phyloP scores from a whole-genome alignment of 1,284 basidiomycete species.

The Rhodotorula glutinis region DNA sequence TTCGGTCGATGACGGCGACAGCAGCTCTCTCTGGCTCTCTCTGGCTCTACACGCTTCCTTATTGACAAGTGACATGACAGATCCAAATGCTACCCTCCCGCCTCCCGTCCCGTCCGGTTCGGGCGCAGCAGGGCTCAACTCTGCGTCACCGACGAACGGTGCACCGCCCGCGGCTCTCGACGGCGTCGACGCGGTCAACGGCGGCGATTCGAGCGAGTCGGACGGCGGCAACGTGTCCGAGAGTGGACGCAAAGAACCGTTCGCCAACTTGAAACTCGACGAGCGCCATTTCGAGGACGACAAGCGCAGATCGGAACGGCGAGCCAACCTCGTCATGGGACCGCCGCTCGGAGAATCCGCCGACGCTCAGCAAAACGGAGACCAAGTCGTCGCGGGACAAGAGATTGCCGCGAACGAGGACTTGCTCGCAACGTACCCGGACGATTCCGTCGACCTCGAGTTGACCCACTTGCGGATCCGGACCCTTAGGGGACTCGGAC shows the following conservation, averaged over 20 bases:
- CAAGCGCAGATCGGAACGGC: constrained; percentile 32
- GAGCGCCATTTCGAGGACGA: constrained; percentile 42
- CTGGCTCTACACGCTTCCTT: no score
- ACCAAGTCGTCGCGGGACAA: constrained; percentile 28
- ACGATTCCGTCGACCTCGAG: constrained; percentile 77
- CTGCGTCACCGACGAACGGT: no score
- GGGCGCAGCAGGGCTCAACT: no score
- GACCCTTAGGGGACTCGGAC: constrained; percentile 38
- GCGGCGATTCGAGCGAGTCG: constrained; percentile 15
- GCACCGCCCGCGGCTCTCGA: no score
- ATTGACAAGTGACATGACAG: no score
- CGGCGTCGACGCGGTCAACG: background rate
- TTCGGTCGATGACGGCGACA: no score
- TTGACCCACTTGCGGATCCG: constrained; percentile 76
- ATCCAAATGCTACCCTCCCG: no score
- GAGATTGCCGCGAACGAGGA: constrained; percentile 35
- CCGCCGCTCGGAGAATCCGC: constrained; percentile 19
- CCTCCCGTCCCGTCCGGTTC: no score
- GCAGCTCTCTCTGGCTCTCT: no score
- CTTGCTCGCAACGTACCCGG: constrained; percentile 56
- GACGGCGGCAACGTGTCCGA: constrained; percentile 28
- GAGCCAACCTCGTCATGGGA: constrained; percentile 37
- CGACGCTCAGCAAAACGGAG: background rate
- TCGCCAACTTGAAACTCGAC: constrained; percentile 33
- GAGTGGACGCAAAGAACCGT: constrained; percentile 20